Evolutionary conservation across 1,284 basidiomycete genomes (phyloP).

Genomic region (Puccinia sorghi): DNA sequence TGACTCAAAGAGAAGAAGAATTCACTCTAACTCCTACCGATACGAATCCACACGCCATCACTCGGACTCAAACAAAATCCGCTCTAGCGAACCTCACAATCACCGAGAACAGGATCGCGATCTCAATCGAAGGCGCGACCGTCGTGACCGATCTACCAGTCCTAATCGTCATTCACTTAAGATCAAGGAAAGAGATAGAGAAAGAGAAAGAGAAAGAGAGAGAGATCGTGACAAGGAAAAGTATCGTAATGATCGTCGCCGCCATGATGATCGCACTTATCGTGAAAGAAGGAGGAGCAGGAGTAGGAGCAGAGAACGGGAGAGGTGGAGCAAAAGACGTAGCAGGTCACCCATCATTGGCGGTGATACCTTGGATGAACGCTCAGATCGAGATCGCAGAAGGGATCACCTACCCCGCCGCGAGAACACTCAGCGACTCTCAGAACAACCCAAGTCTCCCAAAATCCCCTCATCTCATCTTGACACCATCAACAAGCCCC

Average conservation of each 20-base stretch:
- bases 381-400: constrained; percentile 43
- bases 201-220: constrained; percentile 2
- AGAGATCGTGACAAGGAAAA: constrained; percentile 47
- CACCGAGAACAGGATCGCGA: constrained; percentile 21
- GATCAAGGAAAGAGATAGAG: constrained; percentile 34
- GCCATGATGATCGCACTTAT: constrained; percentile 39
- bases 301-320: constrained; percentile 56
- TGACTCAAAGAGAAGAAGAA: constrained; percentile 36
- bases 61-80: constrained; percentile 6
- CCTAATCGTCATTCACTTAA: background rate
- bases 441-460: constrained; percentile 4
- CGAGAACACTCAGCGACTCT: constrained; percentile 1
- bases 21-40: constrained; percentile 15
- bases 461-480: background rate
- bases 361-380: background rate
- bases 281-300: constrained; percentile 56
- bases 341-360: constrained; percentile 24
- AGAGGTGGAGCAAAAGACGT: constrained; percentile 34
- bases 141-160: constrained; percentile 16
- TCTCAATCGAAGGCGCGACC: constrained; percentile 23
- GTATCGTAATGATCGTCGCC: constrained; percentile 49
- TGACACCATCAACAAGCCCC: background rate
- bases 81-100: constrained; percentile 6
- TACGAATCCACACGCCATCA: constrained; percentile 15
- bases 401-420: constrained; percentile 22